Conservation (phyloP, 140 eudicot species). For the Flaveria floridana region DNA sequence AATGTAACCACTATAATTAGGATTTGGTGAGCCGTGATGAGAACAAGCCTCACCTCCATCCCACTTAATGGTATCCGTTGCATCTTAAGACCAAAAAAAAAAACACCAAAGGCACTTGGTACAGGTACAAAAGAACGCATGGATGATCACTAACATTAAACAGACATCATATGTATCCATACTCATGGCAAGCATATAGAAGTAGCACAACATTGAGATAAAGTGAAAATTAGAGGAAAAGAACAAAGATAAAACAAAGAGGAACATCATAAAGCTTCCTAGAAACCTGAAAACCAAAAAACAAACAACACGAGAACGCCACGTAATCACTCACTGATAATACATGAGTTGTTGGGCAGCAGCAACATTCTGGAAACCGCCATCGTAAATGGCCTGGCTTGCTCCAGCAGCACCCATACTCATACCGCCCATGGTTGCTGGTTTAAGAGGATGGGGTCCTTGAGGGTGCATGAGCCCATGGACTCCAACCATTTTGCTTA, state of each 20-base stretch:
- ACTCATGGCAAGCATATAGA: slow-evolving; percentile 29
- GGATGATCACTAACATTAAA: slow-evolving; percentile 27
- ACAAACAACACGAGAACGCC: slow-evolving; percentile 20
- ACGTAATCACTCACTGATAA: slow-evolving; percentile 56
- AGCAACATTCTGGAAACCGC: slow-evolving; percentile 77
- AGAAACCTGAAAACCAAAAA: slow-evolving; percentile 20
- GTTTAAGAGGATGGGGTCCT: slow-evolving; percentile 61
- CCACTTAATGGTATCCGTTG: too few relatives aligned
- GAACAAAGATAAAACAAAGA: background rate
- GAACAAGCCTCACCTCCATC: too few relatives aligned
- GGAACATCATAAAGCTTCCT: slow-evolving; percentile 28
- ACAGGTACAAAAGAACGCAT: slow-evolving; percentile 33
- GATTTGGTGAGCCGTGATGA: too few relatives aligned
- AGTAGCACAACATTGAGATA: slow-evolving; percentile 19
- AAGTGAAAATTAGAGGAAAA: background rate
- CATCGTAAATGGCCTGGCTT: slow-evolving; percentile 81
- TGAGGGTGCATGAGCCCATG: slow-evolving; percentile 64
- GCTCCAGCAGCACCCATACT: slow-evolving; percentile 54
- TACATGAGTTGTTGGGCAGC: slow-evolving; percentile 95
- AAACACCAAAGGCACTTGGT: slow-evolving; percentile 11
- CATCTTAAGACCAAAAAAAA: background rate
- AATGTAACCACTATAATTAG: too few relatives aligned
- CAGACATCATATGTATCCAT: slow-evolving; percentile 34
- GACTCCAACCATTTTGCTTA: slow-evolving; percentile 71
- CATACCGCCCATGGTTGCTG: slow-evolving; percentile 62